phyloP scores from a whole-genome alignment of 352 stramenopile genomes.

The Phytophthora tubulina region DNA sequence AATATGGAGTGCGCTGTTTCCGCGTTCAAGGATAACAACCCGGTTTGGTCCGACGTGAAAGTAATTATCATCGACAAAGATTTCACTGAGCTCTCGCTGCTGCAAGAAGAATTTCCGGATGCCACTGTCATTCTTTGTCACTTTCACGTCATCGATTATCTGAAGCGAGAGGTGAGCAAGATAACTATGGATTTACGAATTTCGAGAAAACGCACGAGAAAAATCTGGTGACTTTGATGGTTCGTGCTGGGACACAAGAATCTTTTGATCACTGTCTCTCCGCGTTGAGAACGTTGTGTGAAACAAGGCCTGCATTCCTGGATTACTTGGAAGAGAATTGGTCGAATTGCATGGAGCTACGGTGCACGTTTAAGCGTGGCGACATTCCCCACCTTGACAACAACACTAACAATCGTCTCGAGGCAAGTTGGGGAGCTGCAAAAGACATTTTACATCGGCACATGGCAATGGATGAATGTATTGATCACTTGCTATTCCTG shows the following conservation, averaged over 20 bases:
- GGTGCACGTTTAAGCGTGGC: constrained; percentile 6
- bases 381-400: constrained; percentile 24
- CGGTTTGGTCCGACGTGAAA: constrained; percentile 6
- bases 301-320: neutral
- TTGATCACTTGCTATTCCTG: constrained; percentile 13
- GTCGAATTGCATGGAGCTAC: constrained; percentile 12
- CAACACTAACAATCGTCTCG: constrained; percentile 21
- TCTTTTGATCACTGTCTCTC: constrained; percentile 1
- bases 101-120: constrained; percentile 3
- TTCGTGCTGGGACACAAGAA: neutral
- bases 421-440: constrained; percentile 15
- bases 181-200: neutral
- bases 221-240: constrained; percentile 10
- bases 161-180: constrained; percentile 21
- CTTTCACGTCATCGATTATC: constrained; percentile 29
- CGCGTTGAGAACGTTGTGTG: constrained; percentile 4
- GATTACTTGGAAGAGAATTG: constrained; percentile 15
- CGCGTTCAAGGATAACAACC: constrained; percentile 21
- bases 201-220: constrained; percentile 22
- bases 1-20: constrained; percentile 11
- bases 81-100: constrained; percentile 4
- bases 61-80: constrained; percentile 22
- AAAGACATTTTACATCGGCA: constrained; percentile 15
- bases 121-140: constrained; percentile 16
- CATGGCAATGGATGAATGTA: constrained; percentile 22